Percentiles rank a stretch among this genome's conserved stretches.
Evolutionary conservation across 1,284 basidiomycete genomes (phyloP).

Genomic region (Amylostereum areolatum): DNA sequence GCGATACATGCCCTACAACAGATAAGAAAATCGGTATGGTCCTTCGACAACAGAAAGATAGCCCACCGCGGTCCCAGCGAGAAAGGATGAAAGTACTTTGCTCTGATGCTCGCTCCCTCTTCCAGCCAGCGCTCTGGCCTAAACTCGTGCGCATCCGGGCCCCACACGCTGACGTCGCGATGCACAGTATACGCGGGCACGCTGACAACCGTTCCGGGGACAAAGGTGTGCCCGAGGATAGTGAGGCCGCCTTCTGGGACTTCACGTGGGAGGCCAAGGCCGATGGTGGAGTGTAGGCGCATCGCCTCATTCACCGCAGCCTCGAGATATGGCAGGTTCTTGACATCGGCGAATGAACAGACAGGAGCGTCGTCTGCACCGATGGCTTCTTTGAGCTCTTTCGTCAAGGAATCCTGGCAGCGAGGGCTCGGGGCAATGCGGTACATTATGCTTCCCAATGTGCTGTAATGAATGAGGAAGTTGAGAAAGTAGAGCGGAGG

Average conservation of each 20-base stretch:
- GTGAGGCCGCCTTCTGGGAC: conserved; percentile 66
- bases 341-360: conserved; percentile 55
- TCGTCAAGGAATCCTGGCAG: conserved; percentile 67
- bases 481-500: too few relatives aligned
- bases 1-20: conserved; percentile 67
- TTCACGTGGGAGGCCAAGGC: conserved; percentile 75
- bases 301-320: conserved; percentile 82
- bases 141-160: conserved; percentile 68
- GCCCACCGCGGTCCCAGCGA: conserved; percentile 1
- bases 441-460: conserved; percentile 63
- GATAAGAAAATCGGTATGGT: too few relatives aligned
- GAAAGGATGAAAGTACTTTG: conserved; percentile 28
- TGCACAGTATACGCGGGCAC: conserved; percentile 80
- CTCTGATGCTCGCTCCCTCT: conserved; percentile 48
- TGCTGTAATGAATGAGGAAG: too few relatives aligned
- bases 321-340: conserved; percentile 69
- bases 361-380: conserved; percentile 53
- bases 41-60: not conserved
- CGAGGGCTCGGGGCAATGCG: conserved; percentile 66
- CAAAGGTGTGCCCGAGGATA: conserved; percentile 57
- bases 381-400: conserved; percentile 76
- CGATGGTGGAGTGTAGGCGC: conserved; percentile 75
- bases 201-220: conserved; percentile 64
- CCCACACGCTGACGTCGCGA: conserved; percentile 67
- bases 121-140: conserved; percentile 82